Conservation (phyloP, 176 grass and related monocot genomes). For the Saccharum officinarum region DNA sequence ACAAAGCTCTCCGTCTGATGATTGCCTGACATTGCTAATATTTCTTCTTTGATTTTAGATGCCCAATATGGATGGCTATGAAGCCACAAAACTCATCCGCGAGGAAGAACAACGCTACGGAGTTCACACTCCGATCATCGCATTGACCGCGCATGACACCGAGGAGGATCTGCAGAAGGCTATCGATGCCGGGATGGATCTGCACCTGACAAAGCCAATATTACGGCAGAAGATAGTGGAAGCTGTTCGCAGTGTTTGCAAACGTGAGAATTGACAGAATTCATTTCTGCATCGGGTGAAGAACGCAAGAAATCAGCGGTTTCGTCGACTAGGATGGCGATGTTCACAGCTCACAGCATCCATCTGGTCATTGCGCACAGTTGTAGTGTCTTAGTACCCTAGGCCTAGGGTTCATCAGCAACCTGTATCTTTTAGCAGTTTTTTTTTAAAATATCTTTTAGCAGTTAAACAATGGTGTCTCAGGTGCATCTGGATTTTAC, state of each 20-base stretch:
- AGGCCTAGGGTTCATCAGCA: background rate
- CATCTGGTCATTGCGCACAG: background rate
- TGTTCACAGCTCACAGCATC: background rate
- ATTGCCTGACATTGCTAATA: background rate
- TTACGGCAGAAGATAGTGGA: conserved; percentile 30
- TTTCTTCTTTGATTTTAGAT: conserved; percentile 43
- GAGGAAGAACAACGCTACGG: conserved; percentile 58
- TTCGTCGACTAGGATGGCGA: background rate
- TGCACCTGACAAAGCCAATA: conserved; percentile 62
- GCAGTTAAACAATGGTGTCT: background rate
- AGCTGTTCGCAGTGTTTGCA: conserved; percentile 13
- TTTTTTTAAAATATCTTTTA: background rate
- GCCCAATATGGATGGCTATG: conserved; percentile 79
- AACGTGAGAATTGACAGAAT: background rate
- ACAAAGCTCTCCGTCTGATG: background rate
- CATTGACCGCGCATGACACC: conserved; percentile 55
- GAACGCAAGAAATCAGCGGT: background rate
- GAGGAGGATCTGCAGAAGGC: conserved; percentile 45
- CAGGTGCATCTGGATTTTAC: background rate
- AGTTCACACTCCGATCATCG: conserved; percentile 56
- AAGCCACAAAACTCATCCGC: conserved; percentile 65
- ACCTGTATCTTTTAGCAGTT: background rate
- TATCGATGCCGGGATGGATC: conserved; percentile 54
- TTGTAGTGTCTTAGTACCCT: background rate
- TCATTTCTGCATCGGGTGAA: background rate